phyloP scores from a whole-genome alignment of 2,329 filamentous ascomycete species.

The Phialocephala subalpina region DNA sequence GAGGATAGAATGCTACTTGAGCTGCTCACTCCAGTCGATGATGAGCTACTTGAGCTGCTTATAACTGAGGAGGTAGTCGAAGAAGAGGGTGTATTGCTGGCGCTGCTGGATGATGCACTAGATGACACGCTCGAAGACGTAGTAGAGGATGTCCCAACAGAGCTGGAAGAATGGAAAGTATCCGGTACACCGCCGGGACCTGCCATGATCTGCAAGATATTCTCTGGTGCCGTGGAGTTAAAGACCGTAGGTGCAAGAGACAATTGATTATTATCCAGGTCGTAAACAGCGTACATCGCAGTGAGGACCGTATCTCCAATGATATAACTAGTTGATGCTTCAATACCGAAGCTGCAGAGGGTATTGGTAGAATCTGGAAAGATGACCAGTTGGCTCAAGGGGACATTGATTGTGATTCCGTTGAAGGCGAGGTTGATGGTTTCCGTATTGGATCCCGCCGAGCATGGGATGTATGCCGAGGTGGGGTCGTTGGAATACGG shows the following conservation, averaged over 20 bases:
- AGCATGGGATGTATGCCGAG: slow-evolving; percentile 50
- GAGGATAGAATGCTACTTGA: too few relatives aligned
- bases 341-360: not conserved
- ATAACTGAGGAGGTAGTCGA: slow-evolving; percentile 2
- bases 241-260: slow-evolving; percentile 55
- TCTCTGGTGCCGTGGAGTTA: slow-evolving; percentile 39
- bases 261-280: slow-evolving; percentile 58
- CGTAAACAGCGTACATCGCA: slow-evolving; percentile 65
- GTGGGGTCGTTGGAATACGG: slow-evolving; percentile 49
- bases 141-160: slow-evolving; percentile 1
- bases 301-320: slow-evolving; percentile 66
- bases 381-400: slow-evolving; percentile 58
- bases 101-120: not conserved
- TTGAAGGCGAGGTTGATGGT: slow-evolving; percentile 58
- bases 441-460: slow-evolving; percentile 47
- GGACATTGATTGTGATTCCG: slow-evolving; percentile 55
- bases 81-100: not conserved
- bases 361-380: slow-evolving; percentile 22
- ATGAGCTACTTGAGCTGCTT: slow-evolving; percentile 5
- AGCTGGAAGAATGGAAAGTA: not conserved
- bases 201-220: slow-evolving; percentile 53
- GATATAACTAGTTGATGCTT: slow-evolving; percentile 46
- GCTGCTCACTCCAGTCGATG: too few relatives aligned
- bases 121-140: not conserved
- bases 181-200: slow-evolving; percentile 55